These are phyloP conservation scores for Erysimum cheiranthoides DNA, from an alignment of 345 rosid species.

Conservation along the genomic window DNA sequence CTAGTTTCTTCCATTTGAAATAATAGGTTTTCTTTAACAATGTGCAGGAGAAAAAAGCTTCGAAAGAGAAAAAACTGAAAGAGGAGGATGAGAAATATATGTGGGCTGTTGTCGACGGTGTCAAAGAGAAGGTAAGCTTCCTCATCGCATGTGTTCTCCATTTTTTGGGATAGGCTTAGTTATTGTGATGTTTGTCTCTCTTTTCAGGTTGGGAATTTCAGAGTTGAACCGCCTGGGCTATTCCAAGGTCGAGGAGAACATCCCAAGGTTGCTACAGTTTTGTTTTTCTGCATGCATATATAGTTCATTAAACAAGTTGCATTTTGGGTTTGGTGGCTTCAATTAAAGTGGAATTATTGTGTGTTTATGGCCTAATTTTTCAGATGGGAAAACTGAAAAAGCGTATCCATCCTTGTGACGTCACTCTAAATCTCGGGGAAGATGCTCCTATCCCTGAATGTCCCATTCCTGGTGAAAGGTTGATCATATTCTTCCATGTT, in stretches of 20 bases:
- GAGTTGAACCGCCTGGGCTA: conserved; percentile 90
- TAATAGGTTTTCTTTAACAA: not conserved
- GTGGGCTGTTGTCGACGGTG: conserved; percentile 95
- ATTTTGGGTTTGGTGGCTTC: not conserved
- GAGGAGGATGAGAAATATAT: conserved; percentile 85
- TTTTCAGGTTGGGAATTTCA: conserved; percentile 85
- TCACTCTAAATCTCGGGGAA: conserved; percentile 84
- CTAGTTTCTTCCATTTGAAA: not conserved
- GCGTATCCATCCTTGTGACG: conserved; percentile 79
- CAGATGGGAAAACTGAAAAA: conserved; percentile 92
- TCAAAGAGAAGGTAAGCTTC: conserved; percentile 78
- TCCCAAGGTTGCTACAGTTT: conserved; percentile 66
- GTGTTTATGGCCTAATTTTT: conserved; percentile 27
- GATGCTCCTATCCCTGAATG: conserved; percentile 84
- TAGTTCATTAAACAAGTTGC: conserved; percentile 10
- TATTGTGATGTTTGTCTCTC: conserved; percentile 2
- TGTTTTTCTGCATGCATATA: conserved; percentile 12
- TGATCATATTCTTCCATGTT: conserved; percentile 37
- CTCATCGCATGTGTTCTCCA: conserved; percentile 3
- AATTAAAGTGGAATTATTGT: not conserved
- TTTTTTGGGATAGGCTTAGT: not conserved
- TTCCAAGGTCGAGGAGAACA: conserved; percentile 94
- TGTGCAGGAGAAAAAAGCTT: conserved; percentile 76
- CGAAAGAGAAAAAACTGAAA: conserved; percentile 71
- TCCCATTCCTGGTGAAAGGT: conserved; percentile 90